phyloP scores from a whole-genome alignment of 2,329 filamentous ascomycete species.

The Fusarium pininemorale region DNA sequence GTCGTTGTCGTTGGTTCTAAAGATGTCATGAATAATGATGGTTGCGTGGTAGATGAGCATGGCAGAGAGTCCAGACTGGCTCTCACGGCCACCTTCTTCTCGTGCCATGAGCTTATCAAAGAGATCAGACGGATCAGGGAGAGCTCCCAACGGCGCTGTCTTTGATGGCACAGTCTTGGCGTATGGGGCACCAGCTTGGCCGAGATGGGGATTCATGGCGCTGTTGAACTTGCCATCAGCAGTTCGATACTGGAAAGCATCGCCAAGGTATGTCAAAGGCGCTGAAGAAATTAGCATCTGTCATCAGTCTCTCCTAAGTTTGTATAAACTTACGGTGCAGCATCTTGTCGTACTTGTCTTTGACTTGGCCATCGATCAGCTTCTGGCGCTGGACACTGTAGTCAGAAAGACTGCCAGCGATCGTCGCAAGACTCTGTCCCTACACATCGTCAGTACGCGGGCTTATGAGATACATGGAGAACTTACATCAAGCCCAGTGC shows the following conservation, averaged over 20 bases:
- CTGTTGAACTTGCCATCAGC: slow-evolving; percentile 46
- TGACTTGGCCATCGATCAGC: slow-evolving; percentile 23
- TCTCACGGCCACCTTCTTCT: slow-evolving; percentile 37
- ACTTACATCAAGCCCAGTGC: background rate
- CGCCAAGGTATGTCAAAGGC: slow-evolving; percentile 36
- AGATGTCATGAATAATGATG: slow-evolving; percentile 63
- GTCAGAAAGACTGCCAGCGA: slow-evolving; percentile 4
- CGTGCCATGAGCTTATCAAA: slow-evolving; percentile 46
- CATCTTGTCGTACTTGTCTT: slow-evolving; percentile 35
- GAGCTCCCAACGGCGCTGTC: slow-evolving; percentile 35
- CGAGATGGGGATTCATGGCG: slow-evolving; percentile 41
- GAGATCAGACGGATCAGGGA: slow-evolving; percentile 44
- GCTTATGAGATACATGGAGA: accelerated
- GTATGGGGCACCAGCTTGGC: slow-evolving; percentile 44
- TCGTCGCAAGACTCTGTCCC: background rate
- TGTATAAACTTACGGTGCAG: slow-evolving; percentile 18
- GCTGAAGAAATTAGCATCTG: background rate
- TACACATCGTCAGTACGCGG: background rate
- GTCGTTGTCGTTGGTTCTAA: slow-evolving; percentile 48
- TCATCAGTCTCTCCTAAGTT: accelerated
- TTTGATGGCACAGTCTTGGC: slow-evolving; percentile 43
- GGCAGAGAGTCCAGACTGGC: slow-evolving; percentile 55
- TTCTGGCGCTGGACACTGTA: background rate
- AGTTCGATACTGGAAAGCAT: slow-evolving; percentile 38
- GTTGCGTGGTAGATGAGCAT: slow-evolving; percentile 60